phyloP scores from a whole-genome alignment of 257 asterid species.

The Echium plantagineum region DNA sequence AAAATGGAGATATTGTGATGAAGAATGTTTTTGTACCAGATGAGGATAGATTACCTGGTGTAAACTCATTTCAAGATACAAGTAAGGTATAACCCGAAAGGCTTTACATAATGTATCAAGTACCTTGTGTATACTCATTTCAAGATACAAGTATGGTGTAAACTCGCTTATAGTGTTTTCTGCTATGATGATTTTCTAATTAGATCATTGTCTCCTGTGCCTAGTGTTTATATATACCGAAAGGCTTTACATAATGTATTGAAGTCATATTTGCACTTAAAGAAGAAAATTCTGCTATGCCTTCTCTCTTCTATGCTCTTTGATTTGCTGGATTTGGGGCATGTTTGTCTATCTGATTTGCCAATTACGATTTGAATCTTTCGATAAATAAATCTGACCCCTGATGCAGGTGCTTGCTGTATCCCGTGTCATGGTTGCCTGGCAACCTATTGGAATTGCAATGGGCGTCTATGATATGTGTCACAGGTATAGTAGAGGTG shows the following conservation, averaged over 20 bases:
- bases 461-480: slow-evolving; percentile 98
- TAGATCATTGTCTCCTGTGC: neutral
- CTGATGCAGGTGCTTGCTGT: slow-evolving; percentile 80
- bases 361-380: neutral
- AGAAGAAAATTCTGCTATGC: neutral
- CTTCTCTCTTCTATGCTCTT: neutral
- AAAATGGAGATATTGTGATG: slow-evolving; percentile 82
- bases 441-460: slow-evolving; percentile 90
- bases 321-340: neutral
- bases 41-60: slow-evolving; percentile 86
- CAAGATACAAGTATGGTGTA: too few relatives aligned
- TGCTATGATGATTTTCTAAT: neutral
- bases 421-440: slow-evolving; percentile 89
- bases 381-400: slow-evolving; percentile 8
- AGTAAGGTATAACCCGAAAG: slow-evolving; percentile 90
- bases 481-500: slow-evolving; percentile 48
- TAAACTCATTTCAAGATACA: slow-evolving; percentile 84
- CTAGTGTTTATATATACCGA: neutral
- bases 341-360: neutral
- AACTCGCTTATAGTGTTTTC: neutral
- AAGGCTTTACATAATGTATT: neutral
- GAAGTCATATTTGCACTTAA: neutral
- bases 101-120: too few relatives aligned
- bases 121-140: too few relatives aligned
- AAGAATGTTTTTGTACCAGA: slow-evolving; percentile 79